Base-by-base conservation (phyloP, 2,329 filamentous ascomycete species). In the Colletotrichum horii region DNA sequence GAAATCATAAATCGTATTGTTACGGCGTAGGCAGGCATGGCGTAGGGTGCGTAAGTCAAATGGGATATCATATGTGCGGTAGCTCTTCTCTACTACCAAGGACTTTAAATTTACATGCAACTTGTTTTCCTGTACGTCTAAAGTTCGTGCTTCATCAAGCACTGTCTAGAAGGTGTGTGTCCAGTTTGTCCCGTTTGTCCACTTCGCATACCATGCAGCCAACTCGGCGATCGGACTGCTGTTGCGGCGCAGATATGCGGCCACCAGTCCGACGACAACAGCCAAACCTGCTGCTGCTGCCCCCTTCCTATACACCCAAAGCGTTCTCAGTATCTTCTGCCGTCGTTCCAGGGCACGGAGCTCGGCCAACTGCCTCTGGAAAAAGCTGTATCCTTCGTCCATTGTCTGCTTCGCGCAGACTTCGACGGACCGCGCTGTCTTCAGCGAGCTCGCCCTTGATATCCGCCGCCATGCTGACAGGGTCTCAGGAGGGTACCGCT, bases 381-480 rank as follows among this genome's bases (percentile, higher is more conserved):
- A 96, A 76, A 93, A 90, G 6, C 81, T 83, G 76, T 92, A 87
- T 3, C 95, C 96, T 55, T 96, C 91, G 34, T 89, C 84, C 38
- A 95, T 83, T 0, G 89, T 91, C 81, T 95, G 91, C 32, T 83
- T 83, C 8, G 87, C 83, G 64, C 90, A 87, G 48, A 83, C 83
- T 58, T 86, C 82, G 65, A 88, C 81, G 80, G 90, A 87, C 15
- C 91, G 89, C 0, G 94, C 94, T 3, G 96, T 98, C 84, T 98
- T 98, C 68, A 99, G 89, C 9, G 95, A 95, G 82, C 96, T 98
- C 75, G 91, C 91, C 8, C 84, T 83, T 4, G 96, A 96, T 75
- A 99, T 93, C 19, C 84, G 85, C 76, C 88, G 87, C 96, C 96
- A 98, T 8, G 90, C 89, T 43, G 88, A 90, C 8, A 99, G 87